Evolutionary conservation across 352 stramenopile genomes (phyloP), one percentile per base, ranked within the genome.

Genomic region (Elongisporangium undulatum): DNA sequence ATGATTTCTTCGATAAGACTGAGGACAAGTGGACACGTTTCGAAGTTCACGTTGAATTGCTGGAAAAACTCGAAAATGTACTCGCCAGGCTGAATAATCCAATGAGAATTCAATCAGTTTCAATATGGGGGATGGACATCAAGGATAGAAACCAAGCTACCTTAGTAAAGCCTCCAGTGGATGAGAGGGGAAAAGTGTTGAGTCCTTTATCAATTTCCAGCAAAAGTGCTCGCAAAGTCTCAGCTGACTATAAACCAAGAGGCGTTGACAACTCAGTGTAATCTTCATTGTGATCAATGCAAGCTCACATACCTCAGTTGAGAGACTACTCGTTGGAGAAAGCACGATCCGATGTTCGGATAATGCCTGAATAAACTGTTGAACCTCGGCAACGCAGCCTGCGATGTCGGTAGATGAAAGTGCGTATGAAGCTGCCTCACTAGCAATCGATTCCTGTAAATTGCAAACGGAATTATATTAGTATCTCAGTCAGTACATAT

Each of bases 371-470:
- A 92, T 85, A 51, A 94, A 95, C 51, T 90, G 81, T 45, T 97
- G 74, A 23, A 99, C 84, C 77, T 99, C 97, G 6, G 75, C 64
- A 17, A 99, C 91, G 39, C 94, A 98, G 22, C 87, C 91, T n/a
- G 84, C 83, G 53, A 99, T 92, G 62, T 99, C 93, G 7, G 76
- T 85, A 19, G 89, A 97, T 1, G 85, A 97, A 3, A 99, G 70
- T 23, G 98, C 89, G 69, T 99, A 99, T 7, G 96, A 99, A 13
- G 97, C 92, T 12, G 93, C 94, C 10, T 99, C 97, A 39, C 89
- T 97, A 0, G 86, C 91, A 26, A 97, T 82, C 4, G 85, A 94
- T 68, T 97, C 89, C 85, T 90, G 21, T 13, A 22, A 15, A 24
- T 26, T 8, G 59, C 13, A 51, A 17, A 58, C 7, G 8, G 8